Base-by-base conservation (phyloP, 2,329 filamentous ascomycete genomes). In the Ophiostoma novo-ulmi region DNA sequence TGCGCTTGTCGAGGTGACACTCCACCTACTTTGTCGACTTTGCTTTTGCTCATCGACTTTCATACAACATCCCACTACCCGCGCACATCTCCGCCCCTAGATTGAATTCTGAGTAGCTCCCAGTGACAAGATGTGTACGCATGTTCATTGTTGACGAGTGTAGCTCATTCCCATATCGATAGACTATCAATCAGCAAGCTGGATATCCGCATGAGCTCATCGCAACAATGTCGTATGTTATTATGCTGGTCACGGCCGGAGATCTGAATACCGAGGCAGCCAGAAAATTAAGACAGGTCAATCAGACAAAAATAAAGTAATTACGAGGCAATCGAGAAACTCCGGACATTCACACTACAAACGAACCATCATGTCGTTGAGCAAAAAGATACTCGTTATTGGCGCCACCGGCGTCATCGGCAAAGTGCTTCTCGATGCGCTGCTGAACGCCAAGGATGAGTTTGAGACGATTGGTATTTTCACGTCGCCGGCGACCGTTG, bases 391-490 rank as follows among this genome's bases (percentile, higher is more conserved):
- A 48, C 76, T 80, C 35, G 76, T 80, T 26, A 71, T 80, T 66
- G 78, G 78, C 31, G 76, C 75, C 35, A 79, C 78, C 2, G 78
- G 78, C 17, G 73, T 72, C 66, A 80, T 80, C 71, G 78, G 78
- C 63, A 79, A 77, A 74, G 78, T 78, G 73, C 78, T 80, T 39
- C 75, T 77, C 44, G 70, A 74, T 39, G 76, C 77, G 26, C 74
- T 80, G 63, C 36, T 79, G 70, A 75, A 75, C 3, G 75, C 78
- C 55, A 77, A 78, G 44, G 75, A 79, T n/a, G 73, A 72, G 52
- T 74, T 78, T 70, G 77, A 77, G 20, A 76, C 76, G 31, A 75
- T 84, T 68, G 75, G 75, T 41, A 81, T 89, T 67, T 87, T 86
- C 77, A 89, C 88, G 17, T 73, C 72, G 17, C 36, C 55, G 36